These are phyloP conservation scores for Phlyctochytrium planicorne DNA, from an alignment of 192 early-diverging fungal species.

Conservation along the genomic window DNA sequence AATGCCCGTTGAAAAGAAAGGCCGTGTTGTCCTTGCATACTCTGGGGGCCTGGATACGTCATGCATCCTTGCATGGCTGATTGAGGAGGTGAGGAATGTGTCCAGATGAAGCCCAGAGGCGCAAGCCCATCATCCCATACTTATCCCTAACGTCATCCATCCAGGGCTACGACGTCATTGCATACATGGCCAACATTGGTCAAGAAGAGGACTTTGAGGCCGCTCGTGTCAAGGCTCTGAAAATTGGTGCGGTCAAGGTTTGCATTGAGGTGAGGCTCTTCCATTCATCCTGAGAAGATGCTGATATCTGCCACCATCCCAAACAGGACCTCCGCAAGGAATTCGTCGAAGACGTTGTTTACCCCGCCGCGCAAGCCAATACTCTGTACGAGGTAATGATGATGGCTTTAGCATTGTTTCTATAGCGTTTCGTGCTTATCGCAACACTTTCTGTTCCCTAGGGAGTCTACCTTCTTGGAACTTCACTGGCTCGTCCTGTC, in stretches of 20 bases:
- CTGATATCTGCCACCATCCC: too few relatives aligned
- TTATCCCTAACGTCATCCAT: neutral
- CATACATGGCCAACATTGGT: conserved; percentile 97
- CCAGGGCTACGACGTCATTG: conserved; percentile 90
- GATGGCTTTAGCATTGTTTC: neutral
- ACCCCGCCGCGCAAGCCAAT: conserved; percentile 92
- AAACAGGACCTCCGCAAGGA: conserved; percentile 91
- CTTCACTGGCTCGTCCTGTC: conserved; percentile 94
- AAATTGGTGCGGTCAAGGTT: conserved; percentile 90
- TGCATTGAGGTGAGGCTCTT: conserved; percentile 75
- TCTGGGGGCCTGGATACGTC: conserved; percentile 99
- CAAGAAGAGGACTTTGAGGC: conserved; percentile 99
- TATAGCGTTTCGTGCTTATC: neutral
- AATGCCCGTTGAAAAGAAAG: too few relatives aligned
- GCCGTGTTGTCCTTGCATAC: conserved; percentile 91
- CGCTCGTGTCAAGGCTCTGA: conserved; percentile 86
- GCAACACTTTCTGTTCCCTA: too few relatives aligned
- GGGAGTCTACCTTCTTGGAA: conserved; percentile 93
- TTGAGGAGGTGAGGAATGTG: conserved; percentile 82
- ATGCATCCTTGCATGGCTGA: conserved; percentile 97
- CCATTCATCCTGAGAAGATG: neutral
- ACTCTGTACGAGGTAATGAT: conserved; percentile 88
- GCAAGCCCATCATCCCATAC: too few relatives aligned
- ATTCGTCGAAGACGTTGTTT: conserved; percentile 92
- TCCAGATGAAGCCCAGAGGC: neutral